Percentiles rank a stretch among this genome's conserved stretches.
phyloP scores from a whole-genome alignment of 768 basidiomycete genomes.

The Suillus spraguei region DNA sequence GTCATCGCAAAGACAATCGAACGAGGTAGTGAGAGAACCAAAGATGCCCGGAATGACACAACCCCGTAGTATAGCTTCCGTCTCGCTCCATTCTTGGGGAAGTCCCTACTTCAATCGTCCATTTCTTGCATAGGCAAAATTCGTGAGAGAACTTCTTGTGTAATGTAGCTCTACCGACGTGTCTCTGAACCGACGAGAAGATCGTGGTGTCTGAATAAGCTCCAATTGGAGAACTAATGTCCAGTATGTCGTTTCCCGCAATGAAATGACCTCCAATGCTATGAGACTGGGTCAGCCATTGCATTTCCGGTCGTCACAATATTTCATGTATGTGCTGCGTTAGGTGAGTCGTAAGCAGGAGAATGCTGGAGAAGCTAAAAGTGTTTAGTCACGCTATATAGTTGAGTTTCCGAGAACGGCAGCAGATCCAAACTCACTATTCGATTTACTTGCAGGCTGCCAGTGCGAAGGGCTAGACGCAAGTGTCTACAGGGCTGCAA shows the following conservation, averaged over 20 bases:
- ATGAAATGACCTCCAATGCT: background rate
- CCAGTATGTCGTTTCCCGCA: background rate
- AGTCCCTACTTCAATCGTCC: background rate
- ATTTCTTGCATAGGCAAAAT: background rate
- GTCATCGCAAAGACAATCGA: conserved; percentile 11
- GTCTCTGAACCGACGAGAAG: too few relatives aligned
- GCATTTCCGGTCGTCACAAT: background rate
- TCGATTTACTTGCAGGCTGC: background rate
- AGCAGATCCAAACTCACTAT: too few relatives aligned
- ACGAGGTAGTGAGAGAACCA: background rate
- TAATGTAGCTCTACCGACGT: background rate
- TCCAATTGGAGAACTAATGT: background rate
- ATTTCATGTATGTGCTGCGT: background rate
- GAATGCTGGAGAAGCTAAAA: background rate
- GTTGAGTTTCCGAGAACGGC: background rate
- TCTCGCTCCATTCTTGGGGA: background rate
- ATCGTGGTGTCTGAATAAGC: background rate
- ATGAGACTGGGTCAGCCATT: background rate
- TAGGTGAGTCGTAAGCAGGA: background rate
- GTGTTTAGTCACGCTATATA: background rate
- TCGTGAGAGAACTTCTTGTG: background rate
- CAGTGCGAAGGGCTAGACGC: too few relatives aligned
- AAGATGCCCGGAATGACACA: background rate
- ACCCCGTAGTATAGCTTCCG: background rate
- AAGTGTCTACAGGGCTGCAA: too few relatives aligned